A percentile compares a stretch with the other conserved stretches of the same genome.
phyloP scores from a whole-genome alignment of 2,329 filamentous ascomycete genomes.

The Trichophyton schoenleinii region DNA sequence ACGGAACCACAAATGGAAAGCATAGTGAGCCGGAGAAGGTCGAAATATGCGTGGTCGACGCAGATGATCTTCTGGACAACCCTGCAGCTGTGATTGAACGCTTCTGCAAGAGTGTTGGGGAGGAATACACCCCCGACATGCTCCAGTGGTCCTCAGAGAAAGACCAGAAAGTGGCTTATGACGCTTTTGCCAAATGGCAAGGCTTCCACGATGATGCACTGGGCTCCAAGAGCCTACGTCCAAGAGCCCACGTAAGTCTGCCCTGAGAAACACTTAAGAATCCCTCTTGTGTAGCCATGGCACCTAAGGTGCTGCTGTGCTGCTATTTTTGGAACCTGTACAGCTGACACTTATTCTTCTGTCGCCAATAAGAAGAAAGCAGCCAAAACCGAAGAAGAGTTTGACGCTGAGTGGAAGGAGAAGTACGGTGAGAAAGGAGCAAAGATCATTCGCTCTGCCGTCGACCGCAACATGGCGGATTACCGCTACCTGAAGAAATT shows the following conservation, averaged over 20 bases:
- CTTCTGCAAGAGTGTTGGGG: constrained; percentile 70
- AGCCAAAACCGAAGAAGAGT: constrained; percentile 40
- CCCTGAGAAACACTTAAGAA: neutral
- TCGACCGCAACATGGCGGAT: constrained; percentile 46
- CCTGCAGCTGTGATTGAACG: constrained; percentile 62
- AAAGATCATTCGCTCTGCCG: constrained; percentile 45
- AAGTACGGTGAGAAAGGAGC: constrained; percentile 50
- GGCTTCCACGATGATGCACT: constrained; percentile 96
- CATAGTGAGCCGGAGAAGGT: constrained; percentile 24
- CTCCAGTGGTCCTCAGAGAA: constrained; percentile 70
- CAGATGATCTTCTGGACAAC: constrained; percentile 82
- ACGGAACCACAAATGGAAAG: constrained; percentile 10
- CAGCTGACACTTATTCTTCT: neutral
- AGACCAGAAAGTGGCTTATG: constrained; percentile 54
- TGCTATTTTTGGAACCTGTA: neutral
- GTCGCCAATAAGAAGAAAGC: constrained; percentile 18
- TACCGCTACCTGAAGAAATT: constrained; percentile 56
- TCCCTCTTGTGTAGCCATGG: neutral
- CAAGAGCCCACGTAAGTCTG: constrained; percentile 36
- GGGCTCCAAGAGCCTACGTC: constrained; percentile 61
- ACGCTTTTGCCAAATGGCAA: constrained; percentile 89
- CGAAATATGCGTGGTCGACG: constrained; percentile 77
- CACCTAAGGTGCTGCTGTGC: neutral
- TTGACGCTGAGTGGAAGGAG: constrained; percentile 47
- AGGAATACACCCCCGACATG: constrained; percentile 67